A percentile compares a stretch with the other conserved stretches of the same genome.
phyloP scores from a whole-genome alignment of 2,329 filamentous ascomycete genomes.

The Colletotrichum horii region DNA sequence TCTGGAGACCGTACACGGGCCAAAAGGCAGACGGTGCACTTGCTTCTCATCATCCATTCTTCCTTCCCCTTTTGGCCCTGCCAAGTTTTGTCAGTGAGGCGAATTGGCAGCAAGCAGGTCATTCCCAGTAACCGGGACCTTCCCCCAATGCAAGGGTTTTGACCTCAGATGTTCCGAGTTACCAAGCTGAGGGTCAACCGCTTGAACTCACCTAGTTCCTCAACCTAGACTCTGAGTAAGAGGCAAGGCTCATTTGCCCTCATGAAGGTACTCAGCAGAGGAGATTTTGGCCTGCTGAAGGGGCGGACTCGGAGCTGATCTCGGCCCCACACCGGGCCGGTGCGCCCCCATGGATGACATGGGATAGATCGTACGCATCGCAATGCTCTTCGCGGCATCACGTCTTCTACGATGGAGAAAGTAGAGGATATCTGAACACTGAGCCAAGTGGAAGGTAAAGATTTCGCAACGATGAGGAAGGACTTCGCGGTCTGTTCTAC shows the following conservation, averaged over 20 bases:
- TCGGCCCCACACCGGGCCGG: neutral
- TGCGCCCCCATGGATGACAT: neutral
- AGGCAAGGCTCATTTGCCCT: neutral
- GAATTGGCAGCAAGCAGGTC: neutral
- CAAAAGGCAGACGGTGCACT: neutral
- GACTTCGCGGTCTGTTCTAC: neutral
- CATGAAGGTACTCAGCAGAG: neutral
- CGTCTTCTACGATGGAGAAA: neutral
- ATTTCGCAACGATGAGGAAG: no score
- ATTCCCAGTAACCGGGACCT: neutral
- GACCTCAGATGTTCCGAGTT: neutral
- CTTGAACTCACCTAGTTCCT: neutral
- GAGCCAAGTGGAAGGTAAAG: neutral
- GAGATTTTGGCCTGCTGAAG: neutral
- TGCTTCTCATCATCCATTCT: fast-evolving
- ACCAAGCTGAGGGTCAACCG: neutral
- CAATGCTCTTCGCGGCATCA: neutral
- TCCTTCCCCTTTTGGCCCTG: neutral
- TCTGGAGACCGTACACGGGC: neutral
- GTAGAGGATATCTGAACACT: neutral
- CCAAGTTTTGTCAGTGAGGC: fast-evolving
- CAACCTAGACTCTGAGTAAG: neutral
- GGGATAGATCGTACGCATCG: fast-evolving
- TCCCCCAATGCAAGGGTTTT: neutral
- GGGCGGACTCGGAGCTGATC: neutral